Evolutionary conservation across 768 basidiomycete species (phyloP).

Genomic region (Boletellus sp.): DNA sequence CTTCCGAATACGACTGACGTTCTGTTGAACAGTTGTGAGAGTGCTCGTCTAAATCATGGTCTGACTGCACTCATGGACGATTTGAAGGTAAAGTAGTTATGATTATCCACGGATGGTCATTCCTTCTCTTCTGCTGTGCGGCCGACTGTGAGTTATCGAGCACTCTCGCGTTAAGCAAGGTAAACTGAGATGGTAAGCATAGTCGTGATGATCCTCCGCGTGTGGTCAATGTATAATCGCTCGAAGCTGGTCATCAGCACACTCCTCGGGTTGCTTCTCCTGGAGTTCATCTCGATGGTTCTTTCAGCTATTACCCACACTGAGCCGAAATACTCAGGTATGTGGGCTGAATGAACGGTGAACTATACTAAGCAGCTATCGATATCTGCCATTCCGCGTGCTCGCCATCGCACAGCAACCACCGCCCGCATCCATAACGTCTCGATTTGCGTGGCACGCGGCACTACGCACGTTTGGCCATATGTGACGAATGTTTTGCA

Average conservation of each 20-base stretch:
- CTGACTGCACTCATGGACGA: not conserved
- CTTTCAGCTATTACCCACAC: not conserved
- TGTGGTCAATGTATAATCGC: constrained; percentile 13
- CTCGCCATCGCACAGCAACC: not conserved
- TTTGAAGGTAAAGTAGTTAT: not conserved
- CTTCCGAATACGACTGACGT: not conserved
- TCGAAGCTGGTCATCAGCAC: constrained; percentile 2
- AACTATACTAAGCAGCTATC: not conserved
- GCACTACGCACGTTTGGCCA: not conserved
- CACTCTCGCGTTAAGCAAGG: not conserved
- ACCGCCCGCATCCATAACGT: not conserved
- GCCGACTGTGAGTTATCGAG: constrained; percentile 2
- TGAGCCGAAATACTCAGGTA: not conserved
- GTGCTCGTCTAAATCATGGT: not conserved
- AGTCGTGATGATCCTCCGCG: too few species aligned
- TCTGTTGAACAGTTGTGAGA: constrained; percentile 2
- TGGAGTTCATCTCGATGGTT: not conserved
- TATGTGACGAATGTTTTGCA: not conserved
- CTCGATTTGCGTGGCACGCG: not conserved
- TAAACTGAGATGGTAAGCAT: not conserved
- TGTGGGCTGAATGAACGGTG: not conserved
- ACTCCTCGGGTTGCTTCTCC: not conserved
- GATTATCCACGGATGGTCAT: not conserved
- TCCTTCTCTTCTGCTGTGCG: not conserved
- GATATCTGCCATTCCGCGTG: too few species aligned